These are phyloP conservation scores for Diaporthe caulivora DNA, from an alignment of 2,329 filamentous ascomycete species.

Conservation along the genomic window DNA sequence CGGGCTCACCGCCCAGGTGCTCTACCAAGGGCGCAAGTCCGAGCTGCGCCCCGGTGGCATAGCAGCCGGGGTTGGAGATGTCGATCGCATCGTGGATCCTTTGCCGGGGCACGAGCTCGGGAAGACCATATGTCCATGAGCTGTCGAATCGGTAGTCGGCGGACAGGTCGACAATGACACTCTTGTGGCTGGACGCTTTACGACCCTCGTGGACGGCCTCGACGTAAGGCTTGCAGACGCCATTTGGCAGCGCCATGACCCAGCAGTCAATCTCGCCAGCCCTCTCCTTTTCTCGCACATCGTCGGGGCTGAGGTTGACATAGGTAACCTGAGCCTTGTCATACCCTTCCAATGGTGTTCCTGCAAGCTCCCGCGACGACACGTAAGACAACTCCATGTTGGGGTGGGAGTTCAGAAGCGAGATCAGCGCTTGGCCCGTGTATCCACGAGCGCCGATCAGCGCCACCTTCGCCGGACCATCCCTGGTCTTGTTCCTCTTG, in stretches of 20 bases:
- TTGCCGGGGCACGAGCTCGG: slow-evolving; percentile 83
- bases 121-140: slow-evolving; percentile 90
- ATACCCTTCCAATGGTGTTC: slow-evolving; percentile 90
- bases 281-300: slow-evolving; percentile 86
- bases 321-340: slow-evolving; percentile 92
- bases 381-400: slow-evolving; percentile 92
- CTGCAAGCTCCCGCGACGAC: slow-evolving; percentile 91
- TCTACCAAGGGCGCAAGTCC: slow-evolving; percentile 86
- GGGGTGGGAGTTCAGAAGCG: slow-evolving; percentile 87
- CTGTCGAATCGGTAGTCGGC: slow-evolving; percentile 94
- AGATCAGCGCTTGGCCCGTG: slow-evolving; percentile 91
- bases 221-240: slow-evolving; percentile 93
- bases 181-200: slow-evolving; percentile 65
- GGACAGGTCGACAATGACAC: slow-evolving; percentile 92
- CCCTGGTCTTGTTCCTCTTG: slow-evolving; percentile 88
- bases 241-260: slow-evolving; percentile 97
- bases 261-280: slow-evolving; percentile 91
- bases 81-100: slow-evolving; percentile 82
- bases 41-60: slow-evolving; percentile 92
- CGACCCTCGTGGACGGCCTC: slow-evolving; percentile 84
- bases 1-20: slow-evolving; percentile 81
- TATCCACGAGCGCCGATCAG: slow-evolving; percentile 94
- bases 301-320: slow-evolving; percentile 88
- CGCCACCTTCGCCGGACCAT: slow-evolving; percentile 81
- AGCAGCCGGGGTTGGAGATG: slow-evolving; percentile 95